Percentiles rank a stretch among this genome's conserved stretches.
Conservation (phyloP, 306 rosid species). For the Benincasa hispida region DNA sequence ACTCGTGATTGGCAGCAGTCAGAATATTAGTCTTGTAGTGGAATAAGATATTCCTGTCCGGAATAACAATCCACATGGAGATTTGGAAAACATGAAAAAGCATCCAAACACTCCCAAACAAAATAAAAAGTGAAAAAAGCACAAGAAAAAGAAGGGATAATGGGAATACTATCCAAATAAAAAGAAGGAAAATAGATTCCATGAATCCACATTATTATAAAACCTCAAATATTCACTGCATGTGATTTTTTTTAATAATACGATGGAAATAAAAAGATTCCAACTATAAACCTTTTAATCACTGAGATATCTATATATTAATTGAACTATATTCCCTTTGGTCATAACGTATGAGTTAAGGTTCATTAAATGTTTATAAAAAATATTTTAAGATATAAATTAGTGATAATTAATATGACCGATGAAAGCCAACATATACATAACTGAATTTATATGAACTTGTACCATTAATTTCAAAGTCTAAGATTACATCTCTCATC, state of each 20-base stretch:
- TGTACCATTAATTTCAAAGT: too few relatives aligned
- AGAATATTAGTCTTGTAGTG: neutral
- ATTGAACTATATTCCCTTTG: too few relatives aligned
- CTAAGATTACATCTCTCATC: too few relatives aligned
- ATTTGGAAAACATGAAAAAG: neutral
- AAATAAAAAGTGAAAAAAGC: neutral
- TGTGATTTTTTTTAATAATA: too few relatives aligned
- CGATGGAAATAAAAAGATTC: too few relatives aligned
- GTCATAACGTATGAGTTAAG: too few relatives aligned
- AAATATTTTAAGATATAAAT: too few relatives aligned
- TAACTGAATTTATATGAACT: too few relatives aligned
- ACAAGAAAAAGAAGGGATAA: neutral
- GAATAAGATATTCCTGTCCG: neutral
- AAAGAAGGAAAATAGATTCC: neutral
- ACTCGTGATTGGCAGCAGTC: neutral
- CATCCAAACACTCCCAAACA: neutral
- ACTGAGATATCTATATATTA: rapidly evolving
- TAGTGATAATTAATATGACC: too few relatives aligned
- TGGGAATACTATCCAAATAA: neutral
- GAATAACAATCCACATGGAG: neutral
- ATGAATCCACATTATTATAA: neutral
- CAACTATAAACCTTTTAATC: too few relatives aligned
- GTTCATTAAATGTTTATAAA: too few relatives aligned
- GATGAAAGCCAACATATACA: too few relatives aligned
- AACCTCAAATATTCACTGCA: neutral